Percentiles rank a stretch among this genome's conserved stretches.
These are phyloP conservation scores for Durio zibethinus DNA, from an alignment of 345 rosid genomes.

Conservation along the genomic window DNA sequence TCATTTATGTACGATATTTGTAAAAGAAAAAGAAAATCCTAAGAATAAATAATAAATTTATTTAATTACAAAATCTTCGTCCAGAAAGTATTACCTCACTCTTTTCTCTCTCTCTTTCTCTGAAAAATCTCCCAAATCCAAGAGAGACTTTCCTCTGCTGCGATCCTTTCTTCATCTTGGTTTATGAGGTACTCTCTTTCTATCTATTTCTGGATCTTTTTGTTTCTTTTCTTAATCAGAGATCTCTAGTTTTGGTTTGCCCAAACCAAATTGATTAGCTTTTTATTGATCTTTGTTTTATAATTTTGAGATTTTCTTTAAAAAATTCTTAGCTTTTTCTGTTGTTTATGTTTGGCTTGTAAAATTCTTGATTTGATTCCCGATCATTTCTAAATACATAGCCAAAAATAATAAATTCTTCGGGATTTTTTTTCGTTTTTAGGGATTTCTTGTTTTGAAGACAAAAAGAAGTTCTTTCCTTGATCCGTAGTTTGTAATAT, in stretches of 20 bases:
- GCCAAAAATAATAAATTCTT: background rate
- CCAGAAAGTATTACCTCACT: background rate
- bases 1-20: no score
- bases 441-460: background rate
- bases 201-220: background rate
- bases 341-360: background rate
- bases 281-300: background rate
- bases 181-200: conserved; percentile 15
- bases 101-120: background rate
- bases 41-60: no score
- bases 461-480: background rate
- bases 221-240: background rate
- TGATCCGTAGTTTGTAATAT: background rate
- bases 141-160: conserved; percentile 5
- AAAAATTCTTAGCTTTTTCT: background rate
- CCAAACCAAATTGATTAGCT: background rate
- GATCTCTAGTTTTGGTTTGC: background rate
- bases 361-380: background rate
- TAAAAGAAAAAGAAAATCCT: no score
- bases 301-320: background rate
- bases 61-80: background rate
- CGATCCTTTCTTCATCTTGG: conserved; percentile 10
- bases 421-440: background rate
- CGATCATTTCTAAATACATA: background rate
- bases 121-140: background rate